Conservation (phyloP, 2,329 filamentous ascomycete species). For the Stachybotrys chartarum region DNA sequence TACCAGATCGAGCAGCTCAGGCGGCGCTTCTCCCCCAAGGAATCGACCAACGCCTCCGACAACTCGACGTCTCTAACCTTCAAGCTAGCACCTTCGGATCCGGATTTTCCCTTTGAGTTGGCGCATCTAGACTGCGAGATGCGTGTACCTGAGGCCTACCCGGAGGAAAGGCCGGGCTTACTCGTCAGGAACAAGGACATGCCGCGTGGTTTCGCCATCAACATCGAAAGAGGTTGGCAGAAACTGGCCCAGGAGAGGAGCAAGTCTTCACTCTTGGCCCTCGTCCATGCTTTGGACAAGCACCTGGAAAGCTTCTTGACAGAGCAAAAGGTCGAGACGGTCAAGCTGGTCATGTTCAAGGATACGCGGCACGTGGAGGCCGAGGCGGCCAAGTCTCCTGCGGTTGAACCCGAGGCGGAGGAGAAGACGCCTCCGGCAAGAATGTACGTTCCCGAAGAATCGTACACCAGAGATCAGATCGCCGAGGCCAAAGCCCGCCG, state of each 20-base stretch:
- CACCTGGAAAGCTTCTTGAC: constrained; percentile 64
- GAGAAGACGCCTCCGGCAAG: constrained; percentile 7
- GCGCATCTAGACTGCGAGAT: constrained; percentile 61
- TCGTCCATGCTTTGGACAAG: constrained; percentile 65
- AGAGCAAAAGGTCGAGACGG: constrained; percentile 62
- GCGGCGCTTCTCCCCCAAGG: constrained; percentile 52
- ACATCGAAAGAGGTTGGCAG: constrained; percentile 70
- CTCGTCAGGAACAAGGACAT: constrained; percentile 62
- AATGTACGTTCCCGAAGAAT: constrained; percentile 34
- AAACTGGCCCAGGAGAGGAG: constrained; percentile 49
- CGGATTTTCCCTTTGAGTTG: constrained; percentile 77
- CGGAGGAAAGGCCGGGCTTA: constrained; percentile 48
- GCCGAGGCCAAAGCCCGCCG: constrained; percentile 55
- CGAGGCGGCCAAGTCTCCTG: background rate
- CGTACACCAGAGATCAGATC: constrained; percentile 53
- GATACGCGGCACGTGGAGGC: constrained; percentile 43
- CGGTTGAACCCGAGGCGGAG: background rate
- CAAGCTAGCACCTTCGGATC: constrained; percentile 65
- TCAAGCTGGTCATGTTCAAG: constrained; percentile 58
- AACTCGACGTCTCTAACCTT: constrained; percentile 55
- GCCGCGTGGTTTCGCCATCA: constrained; percentile 64
- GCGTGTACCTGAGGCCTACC: constrained; percentile 57
- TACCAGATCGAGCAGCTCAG: constrained; percentile 71
- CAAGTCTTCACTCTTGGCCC: constrained; percentile 53
- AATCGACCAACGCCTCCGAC: constrained; percentile 29